Evolutionary conservation across 2,329 filamentous ascomycete species (phyloP), one percentile per base, ranked within the genome.

Genomic region (Diplodia sapinea): DNA sequence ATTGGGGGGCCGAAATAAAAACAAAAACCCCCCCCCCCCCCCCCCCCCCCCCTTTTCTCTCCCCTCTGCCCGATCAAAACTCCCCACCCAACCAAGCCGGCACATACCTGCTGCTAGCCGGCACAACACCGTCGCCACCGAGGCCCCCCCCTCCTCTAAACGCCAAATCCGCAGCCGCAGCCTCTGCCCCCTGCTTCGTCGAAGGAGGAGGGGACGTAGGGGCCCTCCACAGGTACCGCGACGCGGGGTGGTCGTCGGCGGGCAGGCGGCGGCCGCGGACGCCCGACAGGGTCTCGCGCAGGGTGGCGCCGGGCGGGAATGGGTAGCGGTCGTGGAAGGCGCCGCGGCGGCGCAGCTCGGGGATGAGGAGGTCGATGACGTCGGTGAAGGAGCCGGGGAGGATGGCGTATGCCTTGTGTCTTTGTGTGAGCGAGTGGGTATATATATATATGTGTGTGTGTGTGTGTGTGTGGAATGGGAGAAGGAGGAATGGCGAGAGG

Each of bases 371-470:
- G 40, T 91, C 87, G 50, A 88, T 84, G 13, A 91, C 86, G 70
- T 91, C 89, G 68, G 88, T 85, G 78, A 91, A 91, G 0, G 87
- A 88, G 67, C 86, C 84, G 0, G 89, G 89, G 72, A 89, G 88
- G n/a, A 90, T 78, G 0, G 87, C 86, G 70, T 91, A 91, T 1
- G 86, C 87, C 79, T 26, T 23, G 23, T 2, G 23, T n/a, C n/a
- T n/a, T n/a, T n/a, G n/a, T n/a, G n/a, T n/a, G n/a, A n/a, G n/a
- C n/a, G n/a, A n/a, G n/a, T n/a, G n/a, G n/a, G n/a, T n/a, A n/a
- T n/a, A 11, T 36, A 3, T 36, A 11, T 36, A 11, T 36, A 11
- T 33, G 4, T 8, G 31, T 33, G 31, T 36, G 33, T 9, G 33
- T 36, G 33, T 11, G 33, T 36, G 36, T 36, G 33, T 11, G 33